Evolutionary conservation across 1,284 basidiomycete genomes (phyloP), one percentile per base, ranked within the genome.

Genomic region (Microbotryum intermedium): DNA sequence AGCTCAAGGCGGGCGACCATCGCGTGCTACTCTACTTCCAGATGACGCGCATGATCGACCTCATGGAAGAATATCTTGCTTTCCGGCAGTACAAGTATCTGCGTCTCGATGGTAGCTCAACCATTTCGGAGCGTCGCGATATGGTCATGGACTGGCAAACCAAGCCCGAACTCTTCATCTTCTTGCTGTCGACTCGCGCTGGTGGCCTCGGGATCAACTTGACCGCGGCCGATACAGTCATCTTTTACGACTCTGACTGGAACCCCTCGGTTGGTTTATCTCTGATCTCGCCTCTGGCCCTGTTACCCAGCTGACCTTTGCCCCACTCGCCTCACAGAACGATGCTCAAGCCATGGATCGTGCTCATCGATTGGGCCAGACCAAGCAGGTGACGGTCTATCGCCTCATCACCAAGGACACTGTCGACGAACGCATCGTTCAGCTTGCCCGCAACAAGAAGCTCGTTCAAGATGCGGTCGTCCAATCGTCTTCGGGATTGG

Each of bases 111-210:
- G 95, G 95, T 52, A 88, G 87, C 1, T 94, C 91, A 28, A 92
- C 95, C 71, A 83, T 98, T 58, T 92, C 94, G 69, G 95, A 98
- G 73, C 82, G 95, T 71, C 83, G 95, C 64, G 95, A 98, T 76
- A 97, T 98, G 94, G 95, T 99, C 44, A 93, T 92, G 70, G 91
- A 95, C 74, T 99, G 95, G 95, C 95, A 99, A 76, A 95, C 92
- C 52, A 86, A 90, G 71, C 84, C 91, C 16, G 93, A 97, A 67
- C 89, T 95, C 62, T 97, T 97, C 73, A 83, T 97, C 55, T 97
- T 97, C 79, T 79, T 97, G 67, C 82, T 99, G 46, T 95, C 91
- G 74, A 98, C 95, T 0, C 84, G 93, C 59, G 95, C 95, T 26
- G 95, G 95, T 75, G 95, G 95, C 63, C 79, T 99, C 59, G 95